Percentiles rank a stretch among this genome's conserved stretches.
phyloP scores from a whole-genome alignment of 2,329 filamentous ascomycete genomes.

The Fusarium citri region DNA sequence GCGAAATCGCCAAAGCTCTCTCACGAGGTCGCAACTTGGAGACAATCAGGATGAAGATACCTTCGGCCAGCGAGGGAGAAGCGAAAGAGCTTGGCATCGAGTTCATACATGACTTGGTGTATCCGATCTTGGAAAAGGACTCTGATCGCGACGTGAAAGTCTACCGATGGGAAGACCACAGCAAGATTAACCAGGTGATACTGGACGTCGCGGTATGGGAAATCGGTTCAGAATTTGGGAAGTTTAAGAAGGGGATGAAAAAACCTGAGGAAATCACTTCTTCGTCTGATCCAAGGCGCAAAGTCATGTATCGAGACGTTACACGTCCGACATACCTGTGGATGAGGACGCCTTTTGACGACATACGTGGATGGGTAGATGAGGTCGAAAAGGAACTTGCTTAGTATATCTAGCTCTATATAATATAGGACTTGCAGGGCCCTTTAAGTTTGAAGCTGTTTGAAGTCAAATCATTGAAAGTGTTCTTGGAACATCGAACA shows the following conservation, averaged over 20 bases:
- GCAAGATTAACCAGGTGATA: conserved; percentile 5
- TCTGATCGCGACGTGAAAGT: too few species aligned
- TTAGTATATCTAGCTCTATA: fast-evolving
- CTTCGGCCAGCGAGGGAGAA: too few species aligned
- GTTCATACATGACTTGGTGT: conserved; percentile 1
- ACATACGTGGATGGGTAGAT: conserved; percentile 13
- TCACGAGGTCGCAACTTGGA: conserved; percentile 8
- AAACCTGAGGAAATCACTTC: conserved; percentile 12
- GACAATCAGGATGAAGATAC: neutral
- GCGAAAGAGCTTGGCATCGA: neutral
- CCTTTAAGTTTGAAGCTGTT: too few species aligned
- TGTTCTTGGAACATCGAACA: too few species aligned
- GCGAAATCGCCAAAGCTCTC: conserved; percentile 18
- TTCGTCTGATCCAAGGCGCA: neutral
- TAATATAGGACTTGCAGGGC: neutral
- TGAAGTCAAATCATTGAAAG: too few species aligned
- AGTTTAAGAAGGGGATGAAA: conserved; percentile 7
- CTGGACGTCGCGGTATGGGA: conserved; percentile 4
- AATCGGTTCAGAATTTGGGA: conserved; percentile 18
- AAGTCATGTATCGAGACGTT: conserved; percentile 19
- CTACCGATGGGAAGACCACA: conserved; percentile 34
- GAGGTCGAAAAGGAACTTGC: conserved; percentile 1
- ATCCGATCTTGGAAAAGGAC: neutral
- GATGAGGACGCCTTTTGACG: neutral
- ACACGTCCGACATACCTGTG: neutral